Conservation (phyloP, 257 asterid genomes). For the Solanum clarkiae region DNA sequence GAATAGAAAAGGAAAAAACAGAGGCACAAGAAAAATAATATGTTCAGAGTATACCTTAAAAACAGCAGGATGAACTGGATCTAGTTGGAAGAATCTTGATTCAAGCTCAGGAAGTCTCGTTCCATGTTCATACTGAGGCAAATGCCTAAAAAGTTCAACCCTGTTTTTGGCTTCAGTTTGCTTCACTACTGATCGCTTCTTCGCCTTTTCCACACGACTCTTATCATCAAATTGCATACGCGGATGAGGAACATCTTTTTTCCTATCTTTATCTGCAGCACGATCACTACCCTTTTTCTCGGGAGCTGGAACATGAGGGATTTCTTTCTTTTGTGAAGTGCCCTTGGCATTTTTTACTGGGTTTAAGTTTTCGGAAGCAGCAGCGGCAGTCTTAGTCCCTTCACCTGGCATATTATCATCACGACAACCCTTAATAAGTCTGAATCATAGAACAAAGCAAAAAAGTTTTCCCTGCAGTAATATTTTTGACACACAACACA, state of each 20-base stretch:
- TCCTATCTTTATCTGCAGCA: slow-evolving; percentile 77
- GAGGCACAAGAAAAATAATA: not conserved
- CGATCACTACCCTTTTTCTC: slow-evolving; percentile 62
- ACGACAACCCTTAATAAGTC: not conserved
- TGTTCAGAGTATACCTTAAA: slow-evolving; percentile 38
- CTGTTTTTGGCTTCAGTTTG: slow-evolving; percentile 77
- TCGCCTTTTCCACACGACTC: slow-evolving; percentile 84
- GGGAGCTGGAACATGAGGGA: slow-evolving; percentile 39
- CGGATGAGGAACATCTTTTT: slow-evolving; percentile 92
- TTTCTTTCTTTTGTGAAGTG: slow-evolving; percentile 53
- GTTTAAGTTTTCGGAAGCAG: slow-evolving; percentile 38
- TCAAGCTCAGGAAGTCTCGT: slow-evolving; percentile 58
- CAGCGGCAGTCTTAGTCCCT: slow-evolving; percentile 37
- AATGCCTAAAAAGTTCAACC: slow-evolving; percentile 92
- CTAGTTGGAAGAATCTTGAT: slow-evolving; percentile 62
- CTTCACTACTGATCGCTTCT: slow-evolving; percentile 80
- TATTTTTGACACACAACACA: not conserved
- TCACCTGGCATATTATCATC: slow-evolving; percentile 31
- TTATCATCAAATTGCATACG: slow-evolving; percentile 96
- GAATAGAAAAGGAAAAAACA: not conserved
- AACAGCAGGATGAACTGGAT: slow-evolving; percentile 73
- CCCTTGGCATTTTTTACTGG: slow-evolving; percentile 45
- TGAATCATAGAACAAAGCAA: not conserved
- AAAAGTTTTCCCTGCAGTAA: not conserved
- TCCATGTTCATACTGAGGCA: slow-evolving; percentile 90